Percentiles rank a stretch among this genome's conserved stretches.
Evolutionary conservation across 2,329 filamentous ascomycete species (phyloP).

Genomic region (Juglanconis sp.): DNA sequence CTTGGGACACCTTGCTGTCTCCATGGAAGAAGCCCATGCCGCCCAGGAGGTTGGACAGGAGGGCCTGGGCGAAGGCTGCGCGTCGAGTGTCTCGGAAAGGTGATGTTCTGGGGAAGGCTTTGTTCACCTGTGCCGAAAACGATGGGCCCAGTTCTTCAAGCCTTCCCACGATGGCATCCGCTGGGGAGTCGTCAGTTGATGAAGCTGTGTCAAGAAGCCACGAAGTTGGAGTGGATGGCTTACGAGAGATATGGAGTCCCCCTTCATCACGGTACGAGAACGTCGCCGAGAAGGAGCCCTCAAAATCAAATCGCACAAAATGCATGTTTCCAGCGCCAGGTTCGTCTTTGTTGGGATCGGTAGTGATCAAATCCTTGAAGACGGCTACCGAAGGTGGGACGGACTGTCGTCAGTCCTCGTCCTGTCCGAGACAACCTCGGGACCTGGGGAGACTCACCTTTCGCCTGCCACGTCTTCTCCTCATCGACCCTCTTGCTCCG

Average conservation of each 20-base stretch:
- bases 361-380: constrained; percentile 54
- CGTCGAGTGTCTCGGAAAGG: constrained; percentile 74
- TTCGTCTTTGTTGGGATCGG: constrained; percentile 55
- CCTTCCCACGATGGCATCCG: neutral
- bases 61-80: constrained; percentile 71
- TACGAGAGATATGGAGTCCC: constrained; percentile 1
- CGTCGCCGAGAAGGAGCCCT: constrained; percentile 48
- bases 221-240: neutral
- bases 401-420: neutral
- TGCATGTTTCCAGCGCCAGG: constrained; percentile 60
- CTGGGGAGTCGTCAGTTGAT: neutral
- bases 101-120: constrained; percentile 61
- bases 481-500: constrained; percentile 55
- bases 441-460: constrained; percentile 37
- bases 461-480: constrained; percentile 65
- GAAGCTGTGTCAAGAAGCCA: neutral
- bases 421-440: neutral
- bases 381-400: constrained; percentile 43
- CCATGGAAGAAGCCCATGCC: constrained; percentile 91
- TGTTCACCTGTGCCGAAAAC: constrained; percentile 44
- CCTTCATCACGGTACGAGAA: constrained; percentile 6
- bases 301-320: constrained; percentile 63
- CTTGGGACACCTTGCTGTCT: constrained; percentile 76
- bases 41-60: constrained; percentile 85
- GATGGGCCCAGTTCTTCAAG: neutral